These are phyloP conservation scores for Brasenia schreberi DNA, from an alignment of 164 flowering plant species.

Conservation along the genomic window DNA sequence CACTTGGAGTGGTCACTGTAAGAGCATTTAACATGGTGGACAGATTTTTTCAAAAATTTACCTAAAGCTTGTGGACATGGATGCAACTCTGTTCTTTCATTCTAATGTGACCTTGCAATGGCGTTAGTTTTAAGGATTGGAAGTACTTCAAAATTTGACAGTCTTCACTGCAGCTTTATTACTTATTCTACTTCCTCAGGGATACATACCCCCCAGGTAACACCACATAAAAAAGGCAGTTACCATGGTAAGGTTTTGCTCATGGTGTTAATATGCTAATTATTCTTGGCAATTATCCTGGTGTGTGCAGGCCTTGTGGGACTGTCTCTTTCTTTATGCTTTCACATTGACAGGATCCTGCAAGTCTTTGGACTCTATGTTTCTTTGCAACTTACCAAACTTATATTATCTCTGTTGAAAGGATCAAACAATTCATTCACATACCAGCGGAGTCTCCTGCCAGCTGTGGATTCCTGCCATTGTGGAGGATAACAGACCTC, in stretches of 20 bases:
- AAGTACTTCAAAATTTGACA: conserved; percentile 58
- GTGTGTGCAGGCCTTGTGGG: too few species aligned
- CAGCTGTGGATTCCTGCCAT: too few species aligned
- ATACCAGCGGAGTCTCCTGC: conserved; percentile 72
- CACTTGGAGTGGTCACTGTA: conserved; percentile 66
- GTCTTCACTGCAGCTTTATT: conserved; percentile 52
- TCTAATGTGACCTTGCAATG: conserved; percentile 72
- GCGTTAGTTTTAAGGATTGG: conserved; percentile 51
- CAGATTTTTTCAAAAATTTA: conserved; percentile 38
- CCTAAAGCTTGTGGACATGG: conserved; percentile 51
- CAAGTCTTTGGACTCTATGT: too few species aligned
- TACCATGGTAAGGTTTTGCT: too few species aligned
- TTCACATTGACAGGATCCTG: too few species aligned
- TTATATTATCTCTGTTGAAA: conserved; percentile 62
- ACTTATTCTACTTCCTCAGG: conserved; percentile 49
- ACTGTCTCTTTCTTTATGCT: too few species aligned
- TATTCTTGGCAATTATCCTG: too few species aligned
- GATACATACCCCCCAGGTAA: conserved; percentile 53
- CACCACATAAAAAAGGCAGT: too few species aligned
- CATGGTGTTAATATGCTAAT: too few species aligned
- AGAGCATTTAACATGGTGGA: conserved; percentile 55
- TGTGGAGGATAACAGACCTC: conserved; percentile 50
- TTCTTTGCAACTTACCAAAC: too few species aligned
- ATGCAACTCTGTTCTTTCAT: conserved; percentile 57
- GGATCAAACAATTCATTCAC: conserved; percentile 77